phyloP scores from a whole-genome alignment of 371 early-diverging fungal genomes.

The Rhizopus microsporus region DNA sequence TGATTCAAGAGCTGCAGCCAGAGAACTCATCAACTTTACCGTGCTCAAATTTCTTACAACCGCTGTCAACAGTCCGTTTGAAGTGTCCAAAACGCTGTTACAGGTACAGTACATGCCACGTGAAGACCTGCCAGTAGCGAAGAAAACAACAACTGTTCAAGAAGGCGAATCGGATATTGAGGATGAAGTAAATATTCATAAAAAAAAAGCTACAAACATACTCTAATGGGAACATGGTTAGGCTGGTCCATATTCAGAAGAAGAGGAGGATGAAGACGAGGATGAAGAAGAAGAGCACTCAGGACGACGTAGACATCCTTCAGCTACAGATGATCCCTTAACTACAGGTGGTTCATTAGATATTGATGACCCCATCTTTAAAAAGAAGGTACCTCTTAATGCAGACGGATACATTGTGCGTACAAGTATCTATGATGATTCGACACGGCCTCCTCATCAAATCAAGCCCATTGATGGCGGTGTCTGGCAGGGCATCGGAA shows the following conservation, averaged over 20 bases:
- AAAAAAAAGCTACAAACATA: background rate
- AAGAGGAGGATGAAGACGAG: conserved; percentile 35
- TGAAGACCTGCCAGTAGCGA: conserved; percentile 33
- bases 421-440: conserved; percentile 59
- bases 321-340: conserved; percentile 18
- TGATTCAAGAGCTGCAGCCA: conserved; percentile 53
- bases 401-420: conserved; percentile 65
- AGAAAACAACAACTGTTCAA: conserved; percentile 6
- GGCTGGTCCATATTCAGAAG: conserved; percentile 21
- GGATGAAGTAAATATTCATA: conserved; percentile 9
- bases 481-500: conserved; percentile 57
- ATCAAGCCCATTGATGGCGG: conserved; percentile 62
- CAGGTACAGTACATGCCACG: conserved; percentile 84
- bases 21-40: conserved; percentile 66
- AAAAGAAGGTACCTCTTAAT: conserved; percentile 42
- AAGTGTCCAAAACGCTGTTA: conserved; percentile 73
- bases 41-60: conserved; percentile 68
- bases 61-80: conserved; percentile 73
- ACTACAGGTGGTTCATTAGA: conserved; percentile 29
- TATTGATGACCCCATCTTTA: conserved; percentile 43
- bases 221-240: background rate
- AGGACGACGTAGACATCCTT: conserved; percentile 20
- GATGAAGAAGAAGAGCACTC: conserved; percentile 31
- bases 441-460: conserved; percentile 64
- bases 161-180: conserved; percentile 25